These are phyloP conservation scores for Scutellaria galericulata DNA, from an alignment of 257 asterid species.

Conservation along the genomic window DNA sequence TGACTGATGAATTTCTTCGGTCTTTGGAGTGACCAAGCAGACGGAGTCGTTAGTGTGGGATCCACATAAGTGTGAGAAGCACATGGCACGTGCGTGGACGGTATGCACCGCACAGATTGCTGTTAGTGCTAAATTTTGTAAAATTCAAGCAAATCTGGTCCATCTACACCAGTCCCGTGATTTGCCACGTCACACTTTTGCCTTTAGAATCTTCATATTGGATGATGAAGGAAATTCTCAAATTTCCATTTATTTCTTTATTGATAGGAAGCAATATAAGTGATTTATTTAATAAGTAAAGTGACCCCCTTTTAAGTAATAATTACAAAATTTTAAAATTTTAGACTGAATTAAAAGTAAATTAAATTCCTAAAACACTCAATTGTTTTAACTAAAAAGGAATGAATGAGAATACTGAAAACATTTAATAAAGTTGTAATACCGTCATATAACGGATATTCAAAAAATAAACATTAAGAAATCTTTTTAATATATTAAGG, in stretches of 20 bases:
- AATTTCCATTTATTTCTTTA: background rate
- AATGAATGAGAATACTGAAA: too few relatives aligned
- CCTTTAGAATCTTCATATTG: constrained; percentile 8
- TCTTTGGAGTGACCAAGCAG: background rate
- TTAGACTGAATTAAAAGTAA: too few relatives aligned
- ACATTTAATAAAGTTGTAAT: too few relatives aligned
- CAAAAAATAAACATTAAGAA: too few relatives aligned
- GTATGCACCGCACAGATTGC: constrained; percentile 30
- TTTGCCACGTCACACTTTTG: background rate
- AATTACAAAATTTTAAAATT: too few relatives aligned
- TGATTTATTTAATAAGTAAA: too few relatives aligned
- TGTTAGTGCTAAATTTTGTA: background rate
- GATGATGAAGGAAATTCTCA: background rate
- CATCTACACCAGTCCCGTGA: background rate
- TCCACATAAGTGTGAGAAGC: constrained; percentile 31
- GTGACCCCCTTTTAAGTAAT: too few relatives aligned
- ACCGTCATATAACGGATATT: too few relatives aligned
- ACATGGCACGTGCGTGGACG: constrained; percentile 38
- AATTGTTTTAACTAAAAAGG: too few relatives aligned
- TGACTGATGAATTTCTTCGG: background rate
- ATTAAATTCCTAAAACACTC: too few relatives aligned
- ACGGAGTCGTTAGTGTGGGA: constrained; percentile 34
- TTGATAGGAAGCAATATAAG: background rate
- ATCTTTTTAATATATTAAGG: too few relatives aligned
- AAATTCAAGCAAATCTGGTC: background rate